Base-by-base conservation (phyloP, 106 monocot genomes). In the Ottelia alismoides region DNA sequence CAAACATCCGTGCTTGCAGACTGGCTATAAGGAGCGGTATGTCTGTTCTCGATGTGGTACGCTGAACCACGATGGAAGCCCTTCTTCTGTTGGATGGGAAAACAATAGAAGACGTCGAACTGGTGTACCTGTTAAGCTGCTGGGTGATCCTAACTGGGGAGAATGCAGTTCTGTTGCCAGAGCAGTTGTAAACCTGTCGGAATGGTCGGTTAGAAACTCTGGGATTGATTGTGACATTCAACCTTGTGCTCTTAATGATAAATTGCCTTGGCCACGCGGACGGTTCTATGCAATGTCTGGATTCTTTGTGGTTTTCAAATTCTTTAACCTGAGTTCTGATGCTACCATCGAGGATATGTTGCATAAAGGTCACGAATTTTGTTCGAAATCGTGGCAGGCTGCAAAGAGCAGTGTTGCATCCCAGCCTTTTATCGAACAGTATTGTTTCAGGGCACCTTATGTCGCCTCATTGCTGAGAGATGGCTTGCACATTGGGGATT, bases 371-470 rank as follows among this genome's bases (percentile, higher is more conserved):
- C 63, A 68, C 56, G 63, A 76, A 40, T 94, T 88, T 62, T 94
- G 88, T 72, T 68, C 49, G 24, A 73, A 75, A 65, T 53, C 69
- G 26, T 94, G 94, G 94, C 73, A 84, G 56, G 65, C 65, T 67
- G 88, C 88, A 31, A 88, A 69, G 65, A 73, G 53, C 32, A 88
- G 94, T 74, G 94, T 94, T 71, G 49, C 51, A 25, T 78, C 94
- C 35, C 94, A 94, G 31, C 94, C 94, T 40, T 94, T 84, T 64
- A 88, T 94, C 58, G 84, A 94, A 63, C 94, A 88, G 27, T 94
- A 94, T 60, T 88, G 94, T 65, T 94, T 94, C 47, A 84, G 94
- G 49, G 88, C 88, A 49, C 94, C 88, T 17, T 94, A 94, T 45
- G 66, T 94, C 55, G 79, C 66, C 31, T 84, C 88, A 32, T 65